These are phyloP conservation scores for Naganishia vishniacii DNA, from an alignment of 768 basidiomycete species.

Conservation along the genomic window DNA sequence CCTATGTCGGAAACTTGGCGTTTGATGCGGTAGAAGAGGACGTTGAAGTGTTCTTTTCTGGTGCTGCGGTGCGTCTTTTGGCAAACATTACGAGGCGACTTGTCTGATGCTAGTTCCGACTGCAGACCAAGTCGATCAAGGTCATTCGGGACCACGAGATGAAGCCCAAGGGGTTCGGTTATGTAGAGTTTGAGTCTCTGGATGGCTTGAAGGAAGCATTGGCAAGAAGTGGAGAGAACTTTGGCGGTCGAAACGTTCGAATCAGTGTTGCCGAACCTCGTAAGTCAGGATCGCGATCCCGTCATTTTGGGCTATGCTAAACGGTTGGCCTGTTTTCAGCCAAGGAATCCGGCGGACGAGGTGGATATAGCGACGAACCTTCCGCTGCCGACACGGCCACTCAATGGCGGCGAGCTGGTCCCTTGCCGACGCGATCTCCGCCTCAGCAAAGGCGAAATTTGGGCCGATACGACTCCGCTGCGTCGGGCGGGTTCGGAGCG, in stretches of 20 bases:
- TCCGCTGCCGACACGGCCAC: constrained; percentile 77
- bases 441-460: constrained; percentile 54
- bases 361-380: constrained; percentile 45
- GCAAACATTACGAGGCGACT: not conserved
- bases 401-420: constrained; percentile 81
- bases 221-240: constrained; percentile 61
- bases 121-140: constrained; percentile 74
- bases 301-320: not conserved
- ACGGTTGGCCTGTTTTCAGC: constrained; percentile 54
- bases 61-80: constrained; percentile 27
- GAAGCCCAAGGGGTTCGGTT: constrained; percentile 95
- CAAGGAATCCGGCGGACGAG: constrained; percentile 59
- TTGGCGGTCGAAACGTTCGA: constrained; percentile 74
- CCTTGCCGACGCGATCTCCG: constrained; percentile 55
- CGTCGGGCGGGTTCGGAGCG: constrained; percentile 19
- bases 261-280: constrained; percentile 95
- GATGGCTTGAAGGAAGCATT: constrained; percentile 82
- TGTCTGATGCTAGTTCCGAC: not conserved
- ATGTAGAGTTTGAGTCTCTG: constrained; percentile 85
- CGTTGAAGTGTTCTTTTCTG: constrained; percentile 69
- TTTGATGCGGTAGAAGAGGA: constrained; percentile 86
- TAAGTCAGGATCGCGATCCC: constrained; percentile 53
- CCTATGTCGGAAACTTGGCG: constrained; percentile 90
- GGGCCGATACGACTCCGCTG: constrained; percentile 43
- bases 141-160: constrained; percentile 89